A percentile compares a stretch with the other conserved stretches of the same genome.
Evolutionary conservation across 768 basidiomycete species (phyloP).

Genomic region (Rubroboletus pulcherrimus): DNA sequence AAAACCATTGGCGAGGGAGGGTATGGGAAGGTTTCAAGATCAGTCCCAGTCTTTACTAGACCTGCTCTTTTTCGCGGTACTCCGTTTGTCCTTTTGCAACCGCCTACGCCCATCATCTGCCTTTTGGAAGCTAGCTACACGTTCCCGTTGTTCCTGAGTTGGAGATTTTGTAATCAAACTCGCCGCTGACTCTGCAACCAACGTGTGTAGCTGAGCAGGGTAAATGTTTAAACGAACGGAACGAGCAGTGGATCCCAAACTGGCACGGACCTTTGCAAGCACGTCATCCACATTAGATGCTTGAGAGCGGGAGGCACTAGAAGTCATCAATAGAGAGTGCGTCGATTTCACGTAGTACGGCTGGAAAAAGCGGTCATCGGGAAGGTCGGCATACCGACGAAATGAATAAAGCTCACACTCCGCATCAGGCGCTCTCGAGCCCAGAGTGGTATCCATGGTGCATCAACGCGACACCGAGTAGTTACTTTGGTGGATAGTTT

Average conservation of each 20-base stretch:
- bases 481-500: slow-evolving; percentile 85
- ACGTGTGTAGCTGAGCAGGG: slow-evolving; percentile 23
- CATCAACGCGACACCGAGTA: slow-evolving; percentile 53
- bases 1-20: neutral
- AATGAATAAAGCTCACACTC: slow-evolving; percentile 40
- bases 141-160: slow-evolving; percentile 23
- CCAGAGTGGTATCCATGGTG: slow-evolving; percentile 71
- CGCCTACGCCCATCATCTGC: slow-evolving; percentile 19
- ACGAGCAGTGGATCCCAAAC: neutral
- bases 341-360: slow-evolving; percentile 66
- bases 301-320: slow-evolving; percentile 70
- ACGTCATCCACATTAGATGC: slow-evolving; percentile 72
- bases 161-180: slow-evolving; percentile 22
- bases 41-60: slow-evolving; percentile 28
- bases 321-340: slow-evolving; percentile 64
- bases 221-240: neutral
- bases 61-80: slow-evolving; percentile 25
- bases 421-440: slow-evolving; percentile 43
- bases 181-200: slow-evolving; percentile 24
- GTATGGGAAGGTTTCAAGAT: neutral
- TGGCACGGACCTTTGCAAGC: slow-evolving; percentile 50
- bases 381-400: neutral
- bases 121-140: slow-evolving; percentile 23
- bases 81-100: slow-evolving; percentile 26
- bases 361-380: slow-evolving; percentile 33